These are phyloP conservation scores for Fraxinus greggii DNA, from an alignment of 305 asterid species.

Conservation along the genomic window DNA sequence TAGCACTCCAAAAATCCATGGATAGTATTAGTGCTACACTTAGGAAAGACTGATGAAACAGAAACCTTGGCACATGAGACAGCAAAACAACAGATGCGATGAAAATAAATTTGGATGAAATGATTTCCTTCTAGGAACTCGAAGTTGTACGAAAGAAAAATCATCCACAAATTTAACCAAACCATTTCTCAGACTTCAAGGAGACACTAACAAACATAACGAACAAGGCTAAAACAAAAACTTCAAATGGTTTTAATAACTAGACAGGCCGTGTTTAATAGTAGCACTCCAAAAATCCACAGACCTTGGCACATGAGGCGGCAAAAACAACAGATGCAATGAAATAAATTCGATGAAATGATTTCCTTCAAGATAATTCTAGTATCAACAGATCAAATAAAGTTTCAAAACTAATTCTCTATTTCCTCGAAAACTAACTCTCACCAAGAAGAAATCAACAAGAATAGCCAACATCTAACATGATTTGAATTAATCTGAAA, in stretches of 20 bases:
- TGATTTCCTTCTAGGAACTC: too few relatives aligned
- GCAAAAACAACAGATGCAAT: background rate
- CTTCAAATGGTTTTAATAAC: background rate
- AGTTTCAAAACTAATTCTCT: background rate
- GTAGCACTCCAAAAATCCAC: background rate
- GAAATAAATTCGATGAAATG: background rate
- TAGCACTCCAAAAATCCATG: too few relatives aligned
- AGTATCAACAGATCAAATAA: background rate
- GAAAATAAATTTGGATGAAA: too few relatives aligned
- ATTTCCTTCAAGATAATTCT: background rate
- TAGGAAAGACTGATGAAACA: too few relatives aligned
- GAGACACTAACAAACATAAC: background rate
- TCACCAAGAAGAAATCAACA: background rate
- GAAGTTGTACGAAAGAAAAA: background rate
- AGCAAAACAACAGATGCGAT: too few relatives aligned
- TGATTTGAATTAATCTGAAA: too few relatives aligned
- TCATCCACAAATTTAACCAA: background rate
- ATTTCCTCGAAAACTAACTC: background rate
- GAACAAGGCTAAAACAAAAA: background rate
- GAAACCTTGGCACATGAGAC: too few relatives aligned
- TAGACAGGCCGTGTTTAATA: too few relatives aligned
- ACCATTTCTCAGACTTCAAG: background rate
- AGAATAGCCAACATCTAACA: background rate
- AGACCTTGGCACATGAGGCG: background rate
- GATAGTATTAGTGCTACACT: too few relatives aligned